phyloP scores from a whole-genome alignment of 2,329 filamentous ascomycete genomes.

The Phoma herbarum region DNA sequence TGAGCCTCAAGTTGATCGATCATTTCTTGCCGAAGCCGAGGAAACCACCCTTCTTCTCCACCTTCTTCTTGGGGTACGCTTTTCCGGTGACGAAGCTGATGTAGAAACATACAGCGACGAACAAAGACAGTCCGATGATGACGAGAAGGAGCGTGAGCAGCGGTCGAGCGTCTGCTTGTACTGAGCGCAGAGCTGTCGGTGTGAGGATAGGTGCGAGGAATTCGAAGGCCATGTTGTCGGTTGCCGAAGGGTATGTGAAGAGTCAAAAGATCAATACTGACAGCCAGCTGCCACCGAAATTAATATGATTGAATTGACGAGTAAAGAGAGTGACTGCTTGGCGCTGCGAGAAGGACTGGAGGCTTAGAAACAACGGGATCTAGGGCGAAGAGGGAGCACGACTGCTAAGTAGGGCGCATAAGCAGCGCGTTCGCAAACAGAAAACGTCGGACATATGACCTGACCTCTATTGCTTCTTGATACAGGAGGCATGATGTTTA shows the following conservation, averaged over 20 bases:
- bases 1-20: not conserved
- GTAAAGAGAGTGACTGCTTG: constrained; percentile 21
- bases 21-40: constrained; percentile 35
- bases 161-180: constrained; percentile 72
- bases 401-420: constrained; percentile 28
- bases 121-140: constrained; percentile 69
- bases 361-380: constrained; percentile 15
- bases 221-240: constrained; percentile 37
- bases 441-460: constrained; percentile 34
- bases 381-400: constrained; percentile 22
- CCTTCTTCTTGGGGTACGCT: constrained; percentile 40
- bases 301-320: constrained; percentile 19
- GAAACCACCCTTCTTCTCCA: constrained; percentile 38
- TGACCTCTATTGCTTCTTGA: constrained; percentile 32
- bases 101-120: constrained; percentile 39
- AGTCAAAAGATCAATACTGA: constrained; percentile 9
- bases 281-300: constrained; percentile 35
- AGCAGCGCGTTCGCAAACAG: constrained; percentile 36
- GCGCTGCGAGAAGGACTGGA: constrained; percentile 17
- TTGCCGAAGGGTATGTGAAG: not conserved
- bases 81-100: constrained; percentile 43
- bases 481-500: constrained; percentile 23
- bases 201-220: constrained; percentile 46
- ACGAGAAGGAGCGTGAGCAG: constrained; percentile 87
- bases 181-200: constrained; percentile 42